Conservation (phyloP, 164 flowering plant genomes). For the Houttuynia cordata region DNA sequence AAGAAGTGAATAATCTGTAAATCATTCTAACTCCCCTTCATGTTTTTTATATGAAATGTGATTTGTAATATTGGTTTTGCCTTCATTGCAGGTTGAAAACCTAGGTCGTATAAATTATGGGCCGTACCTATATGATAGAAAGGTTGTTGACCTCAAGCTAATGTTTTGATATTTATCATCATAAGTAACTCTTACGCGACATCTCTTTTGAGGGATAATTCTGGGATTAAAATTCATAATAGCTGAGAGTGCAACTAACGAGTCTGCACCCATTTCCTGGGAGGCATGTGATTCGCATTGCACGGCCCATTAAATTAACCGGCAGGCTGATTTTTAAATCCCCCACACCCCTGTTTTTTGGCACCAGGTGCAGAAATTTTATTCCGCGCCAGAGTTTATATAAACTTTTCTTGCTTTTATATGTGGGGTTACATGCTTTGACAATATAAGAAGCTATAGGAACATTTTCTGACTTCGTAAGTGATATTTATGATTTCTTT, state of each 20-base stretch:
- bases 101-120: conserved; percentile 96
- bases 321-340: too few relatives aligned
- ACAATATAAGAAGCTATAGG: too few relatives aligned
- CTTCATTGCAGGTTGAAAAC: conserved; percentile 67
- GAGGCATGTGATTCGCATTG: too few relatives aligned
- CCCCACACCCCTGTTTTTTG: too few relatives aligned
- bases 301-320: too few relatives aligned
- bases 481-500: background rate
- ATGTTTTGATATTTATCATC: background rate
- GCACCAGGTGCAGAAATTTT: too few relatives aligned
- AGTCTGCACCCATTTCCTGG: too few relatives aligned
- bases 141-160: conserved; percentile 34
- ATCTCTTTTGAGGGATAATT: background rate
- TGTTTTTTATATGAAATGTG: background rate
- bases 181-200: background rate
- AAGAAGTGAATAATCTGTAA: too few relatives aligned
- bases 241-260: too few relatives aligned
- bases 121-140: conserved; percentile 55
- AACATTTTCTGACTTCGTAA: background rate
- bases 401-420: too few relatives aligned
- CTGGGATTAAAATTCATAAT: background rate
- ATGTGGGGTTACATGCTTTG: too few relatives aligned
- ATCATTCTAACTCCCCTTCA: background rate
- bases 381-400: too few relatives aligned
- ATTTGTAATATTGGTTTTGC: background rate